Evolutionary conservation across 345 rosid species (phyloP).

Genomic region (Eucalyptus cloeziana): DNA sequence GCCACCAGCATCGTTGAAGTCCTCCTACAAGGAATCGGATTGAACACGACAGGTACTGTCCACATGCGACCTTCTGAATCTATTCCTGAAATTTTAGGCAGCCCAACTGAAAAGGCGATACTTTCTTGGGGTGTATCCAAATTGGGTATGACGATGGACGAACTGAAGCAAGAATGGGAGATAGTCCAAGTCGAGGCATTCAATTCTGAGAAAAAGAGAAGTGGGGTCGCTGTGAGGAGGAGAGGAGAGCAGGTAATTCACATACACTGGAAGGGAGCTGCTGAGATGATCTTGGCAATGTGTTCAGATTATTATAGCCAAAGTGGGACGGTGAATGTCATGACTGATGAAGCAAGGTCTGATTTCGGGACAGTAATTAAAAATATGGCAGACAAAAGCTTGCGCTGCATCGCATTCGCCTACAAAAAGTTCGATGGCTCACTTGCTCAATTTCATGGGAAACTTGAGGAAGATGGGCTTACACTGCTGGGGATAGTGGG

Average conservation of each 20-base stretch:
- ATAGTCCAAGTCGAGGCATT: constrained; percentile 56
- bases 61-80: constrained; percentile 19
- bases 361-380: constrained; percentile 30
- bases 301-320: constrained; percentile 47
- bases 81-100: constrained; percentile 30
- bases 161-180: constrained; percentile 5
- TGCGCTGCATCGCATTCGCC: constrained; percentile 71
- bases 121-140: constrained; percentile 52
- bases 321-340: constrained; percentile 13
- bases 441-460: neutral
- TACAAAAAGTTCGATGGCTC: constrained; percentile 8
- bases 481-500: constrained; percentile 65
- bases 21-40: constrained; percentile 46
- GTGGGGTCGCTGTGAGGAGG: constrained; percentile 42
- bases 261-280: constrained; percentile 75
- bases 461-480: constrained; percentile 23
- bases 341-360: constrained; percentile 13
- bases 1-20: neutral
- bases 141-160: constrained; percentile 24
- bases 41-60: constrained; percentile 56
- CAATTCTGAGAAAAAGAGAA: constrained; percentile 56
- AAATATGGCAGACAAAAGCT: constrained; percentile 55
- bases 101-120: constrained; percentile 68
- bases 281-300: constrained; percentile 61
- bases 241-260: constrained; percentile 10